Conservation (phyloP, 169 alveolate species). For the Pseudocohnilembus persalinus region DNA sequence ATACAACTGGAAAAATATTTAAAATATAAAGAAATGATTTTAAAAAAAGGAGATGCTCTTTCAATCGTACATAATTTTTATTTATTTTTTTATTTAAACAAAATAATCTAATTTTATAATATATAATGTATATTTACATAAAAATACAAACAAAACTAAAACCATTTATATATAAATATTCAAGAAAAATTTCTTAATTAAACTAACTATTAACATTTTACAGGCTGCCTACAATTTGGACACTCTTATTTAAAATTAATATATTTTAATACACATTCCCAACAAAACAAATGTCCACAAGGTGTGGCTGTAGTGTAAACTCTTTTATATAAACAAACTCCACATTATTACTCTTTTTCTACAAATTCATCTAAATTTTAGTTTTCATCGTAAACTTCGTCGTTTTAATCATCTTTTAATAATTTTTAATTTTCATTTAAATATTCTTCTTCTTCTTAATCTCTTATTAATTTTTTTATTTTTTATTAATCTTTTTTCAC, state of each 20-base stretch:
- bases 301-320: slow-evolving; percentile 37
- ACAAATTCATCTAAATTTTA: neutral
- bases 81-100: no score
- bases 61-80: no score
- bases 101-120: no score
- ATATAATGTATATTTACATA: no score
- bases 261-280: slow-evolving; percentile 52
- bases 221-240: slow-evolving; percentile 49
- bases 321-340: slow-evolving; percentile 48
- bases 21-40: no score
- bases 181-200: slow-evolving; percentile 28
- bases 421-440: neutral
- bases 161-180: slow-evolving; percentile 9
- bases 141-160: no score
- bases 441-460: neutral
- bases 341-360: slow-evolving; percentile 25
- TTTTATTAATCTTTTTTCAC: slow-evolving; percentile 16
- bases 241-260: slow-evolving; percentile 43
- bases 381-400: slow-evolving; percentile 2
- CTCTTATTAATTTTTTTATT: neutral
- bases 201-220: slow-evolving; percentile 41
- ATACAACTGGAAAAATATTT: neutral
- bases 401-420: neutral
- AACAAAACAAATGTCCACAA: slow-evolving; percentile 64
- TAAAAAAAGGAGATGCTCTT: no score